Evolutionary conservation across 2,329 filamentous ascomycete species (phyloP).

Genomic region (Paraphaeosphaeria minitans): DNA sequence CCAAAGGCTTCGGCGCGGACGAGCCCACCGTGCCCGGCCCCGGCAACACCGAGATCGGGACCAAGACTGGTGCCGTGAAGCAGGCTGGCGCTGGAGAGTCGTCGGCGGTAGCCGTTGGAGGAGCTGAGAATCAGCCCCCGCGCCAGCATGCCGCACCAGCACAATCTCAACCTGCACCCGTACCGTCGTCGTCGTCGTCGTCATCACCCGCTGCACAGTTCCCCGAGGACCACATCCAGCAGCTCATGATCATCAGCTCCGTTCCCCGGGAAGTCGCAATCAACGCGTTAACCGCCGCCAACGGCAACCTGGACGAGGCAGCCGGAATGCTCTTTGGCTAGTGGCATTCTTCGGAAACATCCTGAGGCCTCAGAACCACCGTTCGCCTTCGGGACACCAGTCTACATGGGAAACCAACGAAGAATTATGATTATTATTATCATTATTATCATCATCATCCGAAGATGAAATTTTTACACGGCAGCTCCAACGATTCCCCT

Average conservation of each 20-base stretch:
- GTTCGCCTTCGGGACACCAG: background rate
- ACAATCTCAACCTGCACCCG: background rate
- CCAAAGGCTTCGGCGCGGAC: conserved; percentile 76
- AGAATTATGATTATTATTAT: background rate
- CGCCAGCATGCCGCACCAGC: background rate
- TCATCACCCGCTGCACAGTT: background rate
- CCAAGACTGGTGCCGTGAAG: conserved; percentile 77
- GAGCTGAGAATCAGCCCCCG: background rate
- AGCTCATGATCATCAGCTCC: conserved; percentile 3
- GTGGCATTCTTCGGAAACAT: background rate
- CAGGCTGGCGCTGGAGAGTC: conserved; percentile 51
- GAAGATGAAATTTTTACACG: background rate
- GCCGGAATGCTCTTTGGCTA: background rate
- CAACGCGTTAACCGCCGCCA: conserved; percentile 1
- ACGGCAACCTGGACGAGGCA: conserved; percentile 2
- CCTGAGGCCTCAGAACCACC: background rate
- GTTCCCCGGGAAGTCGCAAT: conserved; percentile 1
- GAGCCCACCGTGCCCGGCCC: conserved; percentile 87
- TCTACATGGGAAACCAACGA: background rate
- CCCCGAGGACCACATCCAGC: conserved; percentile 5
- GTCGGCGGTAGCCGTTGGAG: conserved; percentile 20
- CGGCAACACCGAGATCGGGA: conserved; percentile 86
- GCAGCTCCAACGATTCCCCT: background rate
- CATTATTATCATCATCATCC: background rate
- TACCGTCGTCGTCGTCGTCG: background rate